A percentile compares a stretch with the other conserved stretches of the same genome.
Conservation (phyloP, 2,329 filamentous ascomycete genomes). For the Blumeria hordei region DNA sequence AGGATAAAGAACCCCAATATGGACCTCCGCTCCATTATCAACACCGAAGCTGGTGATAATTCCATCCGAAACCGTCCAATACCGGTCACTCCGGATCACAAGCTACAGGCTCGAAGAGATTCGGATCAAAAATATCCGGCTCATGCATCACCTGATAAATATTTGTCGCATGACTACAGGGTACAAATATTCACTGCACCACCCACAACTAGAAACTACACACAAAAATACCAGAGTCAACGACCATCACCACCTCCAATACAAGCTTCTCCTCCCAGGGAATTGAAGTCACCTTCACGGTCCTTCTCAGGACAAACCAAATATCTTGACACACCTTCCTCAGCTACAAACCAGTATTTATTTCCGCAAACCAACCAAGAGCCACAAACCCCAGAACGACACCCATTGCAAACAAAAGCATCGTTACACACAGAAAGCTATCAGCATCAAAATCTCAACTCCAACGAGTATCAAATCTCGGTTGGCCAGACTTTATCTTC, state of each 20-base stretch:
- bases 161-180: slow-evolving; percentile 14
- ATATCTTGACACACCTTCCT: slow-evolving; percentile 13
- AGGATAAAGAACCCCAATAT: slow-evolving; percentile 16
- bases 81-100: slow-evolving; percentile 14
- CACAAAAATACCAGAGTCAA: slow-evolving; percentile 11
- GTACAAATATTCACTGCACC: slow-evolving; percentile 7
- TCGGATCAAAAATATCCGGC: slow-evolving; percentile 13
- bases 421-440: slow-evolving; percentile 13
- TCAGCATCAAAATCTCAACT: slow-evolving; percentile 11
- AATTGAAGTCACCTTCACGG: slow-evolving; percentile 20
- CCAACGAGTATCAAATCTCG: slow-evolving; percentile 10
- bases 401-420: slow-evolving; percentile 12
- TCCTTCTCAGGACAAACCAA: slow-evolving; percentile 15
- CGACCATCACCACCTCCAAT: slow-evolving; percentile 19
- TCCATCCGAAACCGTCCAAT: slow-evolving; percentile 10
- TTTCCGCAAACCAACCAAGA: slow-evolving; percentile 13
- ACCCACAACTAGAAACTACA: slow-evolving; percentile 12
- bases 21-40: slow-evolving; percentile 29
- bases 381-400: slow-evolving; percentile 15
- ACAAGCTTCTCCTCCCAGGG: slow-evolving; percentile 17
- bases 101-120: slow-evolving; percentile 11
- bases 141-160: slow-evolving; percentile 12
- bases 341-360: slow-evolving; percentile 13
- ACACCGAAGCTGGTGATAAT: slow-evolving; percentile 16
- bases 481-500: slow-evolving; percentile 10